These are phyloP conservation scores for Pinus taeda DNA, from an alignment of 75 land plant genomes.

Conservation along the genomic window DNA sequence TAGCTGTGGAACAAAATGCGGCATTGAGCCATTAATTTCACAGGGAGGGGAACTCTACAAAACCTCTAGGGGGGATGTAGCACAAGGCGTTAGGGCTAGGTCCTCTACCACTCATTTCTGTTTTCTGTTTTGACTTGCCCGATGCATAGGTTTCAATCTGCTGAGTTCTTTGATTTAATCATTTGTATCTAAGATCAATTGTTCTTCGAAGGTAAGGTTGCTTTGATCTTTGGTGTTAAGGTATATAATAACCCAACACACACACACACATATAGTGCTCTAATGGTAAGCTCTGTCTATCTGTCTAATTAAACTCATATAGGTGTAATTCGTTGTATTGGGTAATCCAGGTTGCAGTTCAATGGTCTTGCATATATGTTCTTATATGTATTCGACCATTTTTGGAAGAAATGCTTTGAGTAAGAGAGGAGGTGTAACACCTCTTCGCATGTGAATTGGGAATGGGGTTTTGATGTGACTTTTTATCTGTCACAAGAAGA, in stretches of 20 bases:
- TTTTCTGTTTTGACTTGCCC: too few species aligned
- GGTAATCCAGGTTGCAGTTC: background rate
- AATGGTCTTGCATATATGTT: background rate
- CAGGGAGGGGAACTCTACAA: too few species aligned
- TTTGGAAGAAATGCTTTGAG: background rate
- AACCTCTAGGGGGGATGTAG: too few species aligned
- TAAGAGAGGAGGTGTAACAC: background rate
- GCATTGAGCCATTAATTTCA: too few species aligned
- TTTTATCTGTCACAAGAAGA: background rate
- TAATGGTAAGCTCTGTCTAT: background rate
- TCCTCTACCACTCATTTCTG: too few species aligned
- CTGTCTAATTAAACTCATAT: background rate
- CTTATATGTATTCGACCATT: background rate
- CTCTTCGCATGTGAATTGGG: background rate
- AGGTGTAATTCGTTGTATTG: background rate
- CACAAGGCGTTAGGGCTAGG: too few species aligned
- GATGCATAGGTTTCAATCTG: too few species aligned
- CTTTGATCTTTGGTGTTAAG: too few species aligned
- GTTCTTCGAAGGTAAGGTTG: too few species aligned
- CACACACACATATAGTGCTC: background rate
- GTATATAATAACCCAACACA: background rate
- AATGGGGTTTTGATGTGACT: background rate
- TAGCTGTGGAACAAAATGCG: too few species aligned
- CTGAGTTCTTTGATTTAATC: too few species aligned
- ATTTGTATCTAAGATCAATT: too few species aligned